Evolutionary conservation across 2,329 filamentous ascomycete species (phyloP), one percentile per base, ranked within the genome.

Genomic region (Phyllosticta citriasiana): DNA sequence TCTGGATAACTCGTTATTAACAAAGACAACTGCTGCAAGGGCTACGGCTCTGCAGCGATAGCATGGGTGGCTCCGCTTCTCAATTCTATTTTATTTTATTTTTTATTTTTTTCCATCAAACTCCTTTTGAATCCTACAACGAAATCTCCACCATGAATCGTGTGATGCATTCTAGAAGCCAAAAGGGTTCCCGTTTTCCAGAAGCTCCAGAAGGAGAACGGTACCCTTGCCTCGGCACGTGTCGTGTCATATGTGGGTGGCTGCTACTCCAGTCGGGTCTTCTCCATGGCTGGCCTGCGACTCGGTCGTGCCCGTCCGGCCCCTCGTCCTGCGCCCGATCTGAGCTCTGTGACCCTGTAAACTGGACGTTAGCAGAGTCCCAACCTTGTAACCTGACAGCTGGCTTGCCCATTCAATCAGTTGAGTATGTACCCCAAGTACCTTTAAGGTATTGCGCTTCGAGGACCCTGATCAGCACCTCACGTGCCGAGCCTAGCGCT

Each of bases 1-100:
- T 53, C 51, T 54, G 59, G 56, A 61, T 47, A 53, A 54, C 19
- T 55, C 53, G 57, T 40, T 35, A 55, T 51, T 55, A 40, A 60
- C 54, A 60, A 60, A 40, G 33, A 40, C 33, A 16, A 40, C 33
- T 40, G 52, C 35, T 55, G 33, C 57, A 30, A 40, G 57, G 47
- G 57, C 53, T 35, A 60, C 57, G 57, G 57, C 57, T 35, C 47
- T 35, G 57, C 53, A 53, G 53, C 47, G 10, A 14, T 51, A 50
- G 52, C 57, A 60, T 60, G 54, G 57, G 57, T 53, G 57, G 57
- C 57, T 40, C 33, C 33, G 33, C 33, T 40, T 40, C 33, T 14
- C 14, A 14, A 40, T 40, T 40, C 2, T 33, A 33, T 33, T 33
- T 33, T 4, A 16, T 16, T 40, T 40, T 10, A 8, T n/a, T n/a